Conservation (phyloP, 2,329 filamentous ascomycete species). For the Colletotrichum shisoi region DNA sequence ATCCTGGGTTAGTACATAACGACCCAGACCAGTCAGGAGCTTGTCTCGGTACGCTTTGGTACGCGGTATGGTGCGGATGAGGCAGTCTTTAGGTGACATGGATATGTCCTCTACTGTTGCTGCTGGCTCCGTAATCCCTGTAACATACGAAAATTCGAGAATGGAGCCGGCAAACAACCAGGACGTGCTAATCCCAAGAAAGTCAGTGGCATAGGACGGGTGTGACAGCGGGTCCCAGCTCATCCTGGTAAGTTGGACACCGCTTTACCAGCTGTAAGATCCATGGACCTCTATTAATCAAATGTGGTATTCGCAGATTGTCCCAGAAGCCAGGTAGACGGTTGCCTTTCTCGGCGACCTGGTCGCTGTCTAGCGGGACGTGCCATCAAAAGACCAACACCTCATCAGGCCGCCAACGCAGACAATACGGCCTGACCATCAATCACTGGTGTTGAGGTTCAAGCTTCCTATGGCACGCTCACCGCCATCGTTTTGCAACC, state of each 20-base stretch:
- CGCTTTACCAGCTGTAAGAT: slow-evolving; percentile 39
- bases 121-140: slow-evolving; percentile 31
- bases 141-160: slow-evolving; percentile 33
- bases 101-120: slow-evolving; percentile 35
- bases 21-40: slow-evolving; percentile 19
- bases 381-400: slow-evolving; percentile 18
- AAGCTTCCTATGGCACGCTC: not conserved
- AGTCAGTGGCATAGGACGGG: slow-evolving; percentile 31
- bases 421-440: not conserved
- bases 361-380: slow-evolving; percentile 24
- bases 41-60: slow-evolving; percentile 32
- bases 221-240: slow-evolving; percentile 34
- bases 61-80: slow-evolving; percentile 32
- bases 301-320: slow-evolving; percentile 22
- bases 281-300: slow-evolving; percentile 27
- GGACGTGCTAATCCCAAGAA: slow-evolving; percentile 33
- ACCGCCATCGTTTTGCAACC: not conserved
- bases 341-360: slow-evolving; percentile 30
- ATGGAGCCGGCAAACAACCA: slow-evolving; percentile 35
- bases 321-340: slow-evolving; percentile 37
- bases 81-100: slow-evolving; percentile 36
- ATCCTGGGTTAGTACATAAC: slow-evolving; percentile 43
- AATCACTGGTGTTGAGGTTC: not conserved
- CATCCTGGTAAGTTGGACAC: slow-evolving; percentile 35
- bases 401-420: slow-evolving; percentile 12